Percentiles rank a stretch among this genome's conserved stretches.
Conservation (phyloP, 345 rosid genomes). For the Erysimum cheiranthoides region DNA sequence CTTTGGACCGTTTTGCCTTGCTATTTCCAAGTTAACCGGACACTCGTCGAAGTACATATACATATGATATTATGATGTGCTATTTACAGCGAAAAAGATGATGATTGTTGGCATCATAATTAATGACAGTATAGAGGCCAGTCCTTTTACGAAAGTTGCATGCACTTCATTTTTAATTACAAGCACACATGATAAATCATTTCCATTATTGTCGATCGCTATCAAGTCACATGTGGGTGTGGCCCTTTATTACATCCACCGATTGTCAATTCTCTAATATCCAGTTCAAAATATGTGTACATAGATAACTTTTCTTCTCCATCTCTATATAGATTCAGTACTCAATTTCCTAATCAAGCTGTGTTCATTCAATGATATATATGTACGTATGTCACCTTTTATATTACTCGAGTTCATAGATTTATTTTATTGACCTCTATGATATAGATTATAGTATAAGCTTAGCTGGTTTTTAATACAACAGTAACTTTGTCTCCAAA, state of each 20-base stretch:
- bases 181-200: constrained; percentile 38
- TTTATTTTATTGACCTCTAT: neutral
- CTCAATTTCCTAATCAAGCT: constrained; percentile 16
- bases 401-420: neutral
- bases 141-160: constrained; percentile 34
- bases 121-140: constrained; percentile 32
- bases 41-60: neutral
- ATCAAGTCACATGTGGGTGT: constrained; percentile 44
- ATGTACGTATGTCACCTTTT: neutral
- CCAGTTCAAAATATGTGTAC: neutral
- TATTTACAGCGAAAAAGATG: constrained; percentile 24
- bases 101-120: constrained; percentile 29
- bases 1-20: neutral
- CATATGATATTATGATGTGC: neutral
- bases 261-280: constrained; percentile 16
- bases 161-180: constrained; percentile 37
- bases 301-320: neutral
- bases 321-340: constrained; percentile 6
- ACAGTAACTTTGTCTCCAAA: neutral
- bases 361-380: neutral
- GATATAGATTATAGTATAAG: neutral
- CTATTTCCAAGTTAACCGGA: neutral
- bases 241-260: constrained; percentile 41
- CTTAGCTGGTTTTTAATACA: neutral
- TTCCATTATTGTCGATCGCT: constrained; percentile 33